Conservation (phyloP, 805 yeast species). For the Nakazawaea ernobii region DNA sequence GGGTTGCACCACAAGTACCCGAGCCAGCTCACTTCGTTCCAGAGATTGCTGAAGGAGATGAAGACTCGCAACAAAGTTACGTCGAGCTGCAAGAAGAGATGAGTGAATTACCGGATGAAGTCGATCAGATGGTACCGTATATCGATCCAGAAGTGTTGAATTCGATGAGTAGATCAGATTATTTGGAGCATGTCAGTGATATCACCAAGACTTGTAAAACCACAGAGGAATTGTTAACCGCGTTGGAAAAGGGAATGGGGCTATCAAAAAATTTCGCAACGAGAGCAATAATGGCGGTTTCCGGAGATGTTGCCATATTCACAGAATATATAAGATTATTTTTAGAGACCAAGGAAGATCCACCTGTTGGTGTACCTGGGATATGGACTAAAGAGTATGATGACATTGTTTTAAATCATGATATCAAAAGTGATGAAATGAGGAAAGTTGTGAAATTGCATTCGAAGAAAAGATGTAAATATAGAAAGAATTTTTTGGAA, state of each 20-base stretch:
- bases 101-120: too few species aligned
- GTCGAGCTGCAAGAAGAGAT: too few species aligned
- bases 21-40: neutral
- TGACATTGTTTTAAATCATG: neutral
- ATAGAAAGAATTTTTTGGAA: constrained; percentile 6
- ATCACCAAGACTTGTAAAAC: neutral
- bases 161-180: neutral
- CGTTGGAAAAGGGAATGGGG: neutral
- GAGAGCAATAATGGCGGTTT: neutral
- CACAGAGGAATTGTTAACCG: neutral
- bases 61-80: neutral
- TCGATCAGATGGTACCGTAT: too few species aligned
- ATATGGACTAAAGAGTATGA: constrained; percentile 9
- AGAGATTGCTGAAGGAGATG: neutral
- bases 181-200: neutral
- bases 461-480: neutral
- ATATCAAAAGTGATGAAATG: neutral
- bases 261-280: neutral
- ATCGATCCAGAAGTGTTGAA: neutral
- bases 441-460: constrained; percentile 2
- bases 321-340: constrained; percentile 2
- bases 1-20: neutral
- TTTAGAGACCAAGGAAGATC: constrained; percentile 2
- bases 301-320: constrained; percentile 4
- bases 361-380: constrained; percentile 7